phyloP scores from a whole-genome alignment of 2,329 filamentous ascomycete species.

The Erysiphe pulchra region DNA sequence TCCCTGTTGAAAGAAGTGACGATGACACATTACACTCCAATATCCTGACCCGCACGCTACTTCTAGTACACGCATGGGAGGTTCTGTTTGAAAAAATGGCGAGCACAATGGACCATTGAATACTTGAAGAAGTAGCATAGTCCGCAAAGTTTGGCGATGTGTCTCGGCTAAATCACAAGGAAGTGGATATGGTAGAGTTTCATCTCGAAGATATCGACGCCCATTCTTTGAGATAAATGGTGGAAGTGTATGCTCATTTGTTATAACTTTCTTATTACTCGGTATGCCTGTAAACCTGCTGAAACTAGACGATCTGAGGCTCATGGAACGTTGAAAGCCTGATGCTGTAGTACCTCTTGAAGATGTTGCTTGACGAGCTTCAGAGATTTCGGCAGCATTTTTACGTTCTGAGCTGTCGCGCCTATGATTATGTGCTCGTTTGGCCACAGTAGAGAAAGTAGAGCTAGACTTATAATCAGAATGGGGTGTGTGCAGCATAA shows the following conservation, averaged over 20 bases:
- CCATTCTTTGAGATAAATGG: conserved; percentile 52
- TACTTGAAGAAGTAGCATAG: conserved; percentile 54
- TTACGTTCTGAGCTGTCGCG: conserved; percentile 8
- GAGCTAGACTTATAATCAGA: conserved; percentile 11
- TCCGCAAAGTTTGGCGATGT: conserved; percentile 66
- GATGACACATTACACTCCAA: conserved; percentile 74
- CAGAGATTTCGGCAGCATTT: conserved; percentile 6
- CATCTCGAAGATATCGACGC: conserved; percentile 58
- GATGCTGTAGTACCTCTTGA: conserved; percentile 7
- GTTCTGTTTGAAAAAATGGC: conserved; percentile 34
- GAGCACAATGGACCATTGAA: conserved; percentile 62
- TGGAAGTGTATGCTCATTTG: conserved; percentile 11
- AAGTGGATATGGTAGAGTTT: conserved; percentile 50
- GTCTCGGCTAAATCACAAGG: conserved; percentile 71
- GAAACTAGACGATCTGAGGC: conserved; percentile 10
- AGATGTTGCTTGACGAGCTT: neutral
- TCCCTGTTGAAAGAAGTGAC: conserved; percentile 45
- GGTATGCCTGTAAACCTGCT: conserved; percentile 10
- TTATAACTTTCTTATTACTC: conserved; percentile 5
- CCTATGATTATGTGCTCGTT: neutral
- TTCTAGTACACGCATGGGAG: conserved; percentile 59
- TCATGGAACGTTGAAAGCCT: conserved; percentile 6
- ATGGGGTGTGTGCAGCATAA: conserved; percentile 12
- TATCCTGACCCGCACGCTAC: conserved; percentile 69
- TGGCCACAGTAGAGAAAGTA: conserved; percentile 10